Percentiles rank a stretch among this genome's conserved stretches.
Evolutionary conservation across 805 yeast genomes (phyloP).

Genomic region (Candida loeiensis): DNA sequence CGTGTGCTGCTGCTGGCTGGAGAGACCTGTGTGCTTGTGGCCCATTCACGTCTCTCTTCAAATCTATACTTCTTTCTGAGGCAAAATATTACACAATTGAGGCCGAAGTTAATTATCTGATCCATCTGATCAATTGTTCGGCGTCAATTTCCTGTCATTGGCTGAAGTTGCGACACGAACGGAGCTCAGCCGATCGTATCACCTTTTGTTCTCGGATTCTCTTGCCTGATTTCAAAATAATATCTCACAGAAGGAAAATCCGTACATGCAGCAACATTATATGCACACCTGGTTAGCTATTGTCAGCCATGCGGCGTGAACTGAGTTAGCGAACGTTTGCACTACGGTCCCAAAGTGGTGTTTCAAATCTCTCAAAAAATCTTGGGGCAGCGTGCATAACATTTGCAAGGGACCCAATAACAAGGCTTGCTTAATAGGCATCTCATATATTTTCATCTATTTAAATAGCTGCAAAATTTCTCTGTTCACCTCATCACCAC

Average conservation of each 20-base stretch:
- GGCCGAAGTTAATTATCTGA: background rate
- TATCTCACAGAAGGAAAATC: background rate
- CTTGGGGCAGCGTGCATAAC: background rate
- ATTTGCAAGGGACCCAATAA: no score
- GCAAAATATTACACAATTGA: background rate
- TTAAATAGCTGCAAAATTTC: constrained; percentile 3
- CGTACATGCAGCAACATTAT: background rate
- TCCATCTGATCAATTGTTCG: background rate
- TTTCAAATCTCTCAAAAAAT: background rate
- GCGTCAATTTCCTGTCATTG: background rate
- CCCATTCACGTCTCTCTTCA: no score
- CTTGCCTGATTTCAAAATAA: no score
- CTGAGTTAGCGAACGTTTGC: constrained; percentile 1
- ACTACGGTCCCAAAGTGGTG: background rate
- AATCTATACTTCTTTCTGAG: background rate
- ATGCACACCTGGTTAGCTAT: background rate
- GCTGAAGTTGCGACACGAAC: no score
- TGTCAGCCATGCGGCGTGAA: no score
- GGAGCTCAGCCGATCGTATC: no score
- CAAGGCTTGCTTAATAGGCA: background rate
- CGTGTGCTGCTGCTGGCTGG: no score
- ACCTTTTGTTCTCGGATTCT: no score
- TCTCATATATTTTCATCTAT: background rate
- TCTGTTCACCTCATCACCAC: background rate
- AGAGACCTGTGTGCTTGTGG: no score